Evolutionary conservation across 768 basidiomycete genomes (phyloP).

Genomic region (Amanita subjunquillea): DNA sequence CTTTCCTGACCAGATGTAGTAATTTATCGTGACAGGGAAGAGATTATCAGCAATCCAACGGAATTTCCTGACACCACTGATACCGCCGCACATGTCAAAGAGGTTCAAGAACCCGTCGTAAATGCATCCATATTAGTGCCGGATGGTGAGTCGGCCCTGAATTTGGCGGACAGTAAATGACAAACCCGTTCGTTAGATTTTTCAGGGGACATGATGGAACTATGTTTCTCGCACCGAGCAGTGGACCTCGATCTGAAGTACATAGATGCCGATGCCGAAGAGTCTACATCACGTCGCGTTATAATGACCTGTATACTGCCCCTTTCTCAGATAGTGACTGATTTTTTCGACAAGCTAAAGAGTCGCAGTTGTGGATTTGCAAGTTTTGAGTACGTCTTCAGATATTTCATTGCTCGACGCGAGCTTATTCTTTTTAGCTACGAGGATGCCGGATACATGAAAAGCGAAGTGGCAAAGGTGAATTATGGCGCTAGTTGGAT

Average conservation of each 20-base stretch:
- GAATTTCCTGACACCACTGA: conserved; percentile 87
- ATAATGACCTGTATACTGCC: conserved; percentile 82
- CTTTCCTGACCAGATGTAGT: conserved; percentile 34
- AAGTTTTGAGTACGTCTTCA: conserved; percentile 69
- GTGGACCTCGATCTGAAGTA: conserved; percentile 78
- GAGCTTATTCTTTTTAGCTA: conserved; percentile 45
- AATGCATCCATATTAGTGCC: conserved; percentile 92
- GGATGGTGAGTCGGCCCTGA: conserved; percentile 44
- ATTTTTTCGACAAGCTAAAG: conserved; percentile 94
- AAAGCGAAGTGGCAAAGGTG: conserved; percentile 79
- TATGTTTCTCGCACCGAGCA: conserved; percentile 81
- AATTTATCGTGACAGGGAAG: conserved; percentile 53
- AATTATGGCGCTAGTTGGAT: not conserved
- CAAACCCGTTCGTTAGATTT: conserved; percentile 44
- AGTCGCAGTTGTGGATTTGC: conserved; percentile 87
- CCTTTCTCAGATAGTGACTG: conserved; percentile 84
- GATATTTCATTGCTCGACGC: not conserved
- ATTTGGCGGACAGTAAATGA: not conserved
- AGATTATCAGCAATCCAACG: conserved; percentile 81
- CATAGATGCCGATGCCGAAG: conserved; percentile 51
- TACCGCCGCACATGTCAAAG: conserved; percentile 45
- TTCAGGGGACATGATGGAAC: conserved; percentile 92
- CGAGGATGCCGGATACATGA: conserved; percentile 84
- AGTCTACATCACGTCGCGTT: conserved; percentile 46
- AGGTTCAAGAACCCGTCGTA: conserved; percentile 88